phyloP scores from a whole-genome alignment of 2,329 filamentous ascomycete species.

The Exophiala sp. region DNA sequence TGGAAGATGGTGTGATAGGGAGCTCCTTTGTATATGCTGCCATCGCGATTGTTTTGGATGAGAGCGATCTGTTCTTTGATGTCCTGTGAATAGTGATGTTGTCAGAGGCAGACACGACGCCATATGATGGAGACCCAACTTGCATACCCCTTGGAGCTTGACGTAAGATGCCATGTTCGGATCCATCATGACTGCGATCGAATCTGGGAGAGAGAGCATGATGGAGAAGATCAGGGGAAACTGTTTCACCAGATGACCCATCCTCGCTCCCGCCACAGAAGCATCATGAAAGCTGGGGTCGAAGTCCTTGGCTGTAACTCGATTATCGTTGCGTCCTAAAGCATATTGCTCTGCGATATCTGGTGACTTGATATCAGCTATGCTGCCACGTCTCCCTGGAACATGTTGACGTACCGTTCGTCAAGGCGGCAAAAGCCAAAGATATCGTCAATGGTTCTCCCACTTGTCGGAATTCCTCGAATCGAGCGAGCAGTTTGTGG shows the following conservation, averaged over 20 bases:
- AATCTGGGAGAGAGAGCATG: not conserved
- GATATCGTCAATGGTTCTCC: conserved; percentile 6
- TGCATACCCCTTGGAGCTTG: too few species aligned
- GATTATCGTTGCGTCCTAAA: conserved; percentile 15
- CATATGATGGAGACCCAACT: too few species aligned
- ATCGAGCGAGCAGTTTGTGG: conserved; percentile 18
- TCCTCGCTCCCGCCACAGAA: not conserved
- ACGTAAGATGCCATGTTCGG: not conserved
- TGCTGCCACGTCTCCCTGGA: too few species aligned
- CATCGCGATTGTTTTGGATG: conserved; percentile 10
- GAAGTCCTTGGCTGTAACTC: conserved; percentile 16
- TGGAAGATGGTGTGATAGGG: conserved; percentile 17
- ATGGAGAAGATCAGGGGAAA: conserved; percentile 13
- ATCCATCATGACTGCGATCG: conserved; percentile 1
- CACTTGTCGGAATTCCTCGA: conserved; percentile 6
- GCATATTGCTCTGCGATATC: conserved; percentile 21
- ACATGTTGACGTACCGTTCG: conserved; percentile 3
- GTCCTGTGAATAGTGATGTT: conserved; percentile 5
- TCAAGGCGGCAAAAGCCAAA: conserved; percentile 35
- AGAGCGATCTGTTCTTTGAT: conserved; percentile 13
- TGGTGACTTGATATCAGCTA: not conserved
- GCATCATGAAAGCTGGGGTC: conserved; percentile 13
- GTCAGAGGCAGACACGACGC: not conserved
- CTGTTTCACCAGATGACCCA: conserved; percentile 13
- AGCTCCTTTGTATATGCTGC: conserved; percentile 7